Base-by-base conservation (phyloP, 2,329 filamentous ascomycete genomes). In the Zopfia rhizophila region DNA sequence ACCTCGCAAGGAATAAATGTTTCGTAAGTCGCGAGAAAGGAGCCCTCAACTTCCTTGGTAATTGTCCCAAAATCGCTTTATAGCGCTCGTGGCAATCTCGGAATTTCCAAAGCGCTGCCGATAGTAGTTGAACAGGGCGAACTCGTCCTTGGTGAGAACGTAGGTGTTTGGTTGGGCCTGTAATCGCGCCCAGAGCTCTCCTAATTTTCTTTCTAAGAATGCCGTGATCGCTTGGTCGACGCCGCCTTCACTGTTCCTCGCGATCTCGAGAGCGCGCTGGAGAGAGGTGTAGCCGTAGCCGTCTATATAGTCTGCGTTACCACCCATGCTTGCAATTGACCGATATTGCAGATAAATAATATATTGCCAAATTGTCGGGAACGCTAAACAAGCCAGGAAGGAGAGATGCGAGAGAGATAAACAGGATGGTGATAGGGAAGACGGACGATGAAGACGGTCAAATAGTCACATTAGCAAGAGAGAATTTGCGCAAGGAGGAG, bases 41-140 rank as follows among this genome's bases (percentile, higher is more conserved):
- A 27, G 24, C 24, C 8, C 45, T 68, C 63, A 58, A 50, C 51
- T 47, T 42, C 55, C 69, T 46, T 68, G 68, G 50, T 75, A 71
- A 35, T 75, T 70, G 55, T 82, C 74, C 82, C 82, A 85, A 63
- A 81, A 85, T 11, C 82, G 78, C 51, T 75, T 78, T 38, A 83
- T 78, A 8, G 81, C 81, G 38, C 71, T 72, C 57, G 78, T 76
- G 16, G 81, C 77, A 36, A 81, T 62, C 18, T 71, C 64, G 12
- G 73, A 74, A 48, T 82, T 82, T 21, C 75, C 69, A 64, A 88
- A 91, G 7, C 87, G 82, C 52, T 81, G 73, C 52, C 89, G 86
- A 70, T 88, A 93, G 72, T 87, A 93, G 76, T 94, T 95, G 82
- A 95, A 91, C 49, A 95, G 80, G 42, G 89, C 84, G 63, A 94